Evolutionary conservation across 2,329 filamentous ascomycete species (phyloP).

Genomic region (Colletotrichum neosansevieriae): DNA sequence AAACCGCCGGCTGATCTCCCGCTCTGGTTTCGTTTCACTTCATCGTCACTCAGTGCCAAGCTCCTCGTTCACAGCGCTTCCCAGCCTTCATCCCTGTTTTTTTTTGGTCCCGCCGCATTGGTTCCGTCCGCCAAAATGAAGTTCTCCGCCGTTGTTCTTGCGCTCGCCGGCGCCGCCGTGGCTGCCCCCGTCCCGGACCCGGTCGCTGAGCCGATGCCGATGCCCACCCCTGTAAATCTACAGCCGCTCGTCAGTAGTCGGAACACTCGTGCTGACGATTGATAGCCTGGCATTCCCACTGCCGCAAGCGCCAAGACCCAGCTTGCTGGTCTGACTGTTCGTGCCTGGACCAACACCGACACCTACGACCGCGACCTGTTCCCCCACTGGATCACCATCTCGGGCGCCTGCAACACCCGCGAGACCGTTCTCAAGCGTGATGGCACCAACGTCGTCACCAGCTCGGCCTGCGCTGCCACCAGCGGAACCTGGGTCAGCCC

Average conservation of each 20-base stretch:
- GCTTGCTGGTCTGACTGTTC: slow-evolving; percentile 70
- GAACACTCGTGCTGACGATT: background rate
- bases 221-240: slow-evolving; percentile 45
- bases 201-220: slow-evolving; percentile 36
- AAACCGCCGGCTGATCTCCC: slow-evolving; percentile 36
- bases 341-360: slow-evolving; percentile 63
- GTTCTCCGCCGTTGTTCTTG: slow-evolving; percentile 37
- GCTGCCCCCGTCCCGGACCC: slow-evolving; percentile 42
- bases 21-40: background rate
- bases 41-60: slow-evolving; percentile 31
- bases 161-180: slow-evolving; percentile 42
- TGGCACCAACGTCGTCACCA: slow-evolving; percentile 71
- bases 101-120: background rate
- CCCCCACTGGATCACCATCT: slow-evolving; percentile 76
- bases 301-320: slow-evolving; percentile 66
- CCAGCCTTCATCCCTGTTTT: slow-evolving; percentile 16
- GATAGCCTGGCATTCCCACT: slow-evolving; percentile 72
- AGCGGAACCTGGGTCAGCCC: slow-evolving; percentile 78
- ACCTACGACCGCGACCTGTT: slow-evolving; percentile 77
- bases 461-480: slow-evolving; percentile 70
- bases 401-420: slow-evolving; percentile 76
- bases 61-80: slow-evolving; percentile 18
- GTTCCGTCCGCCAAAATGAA: slow-evolving; percentile 36
- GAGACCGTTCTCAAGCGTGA: slow-evolving; percentile 82
- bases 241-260: background rate